Evolutionary conservation across 768 basidiomycete genomes (phyloP), one percentile per base, ranked within the genome.

Genomic region (Russula virescens): DNA sequence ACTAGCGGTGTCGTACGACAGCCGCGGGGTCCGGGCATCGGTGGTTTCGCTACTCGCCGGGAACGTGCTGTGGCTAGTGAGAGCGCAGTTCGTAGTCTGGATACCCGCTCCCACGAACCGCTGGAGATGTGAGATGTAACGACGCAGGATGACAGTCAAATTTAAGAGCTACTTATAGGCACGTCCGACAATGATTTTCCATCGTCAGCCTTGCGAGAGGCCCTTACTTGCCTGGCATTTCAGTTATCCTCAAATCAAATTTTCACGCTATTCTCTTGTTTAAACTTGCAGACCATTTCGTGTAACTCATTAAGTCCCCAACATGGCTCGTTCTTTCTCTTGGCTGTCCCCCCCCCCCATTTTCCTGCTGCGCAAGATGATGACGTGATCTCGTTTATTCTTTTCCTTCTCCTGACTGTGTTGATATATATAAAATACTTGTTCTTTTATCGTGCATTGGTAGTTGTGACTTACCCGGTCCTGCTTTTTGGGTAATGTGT

Each of bases 21-120:
- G 75, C 91, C 91, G 8, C 86, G 92, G 56, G 91, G 91, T 19
- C 91, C 91, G 57, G 89, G 89, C 47, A 76, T 79, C 0, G 80
- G 83, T 52, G 90, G 90, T n/a, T 93, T 94, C 70, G 81, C 79
- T 38, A 77, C 78, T 68, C 80, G 91, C 66, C 68, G 80, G 67
- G 71, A 72, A 59, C 72, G 77, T 54, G 71, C 64, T 61, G 55
- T 68, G 58, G 76, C 75, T n/a, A 70, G 71, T 60, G 86, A 87
- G 73, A 86, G 82, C 68, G 80, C 80, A 70, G 71, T 78, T 52
- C 65, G 61, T 48, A 88, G 86, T 74, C 82, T 93, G 69, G 91
- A 94, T 72, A 83, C 89, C 69, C 84, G 87, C 75, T 89, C 89
- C 66, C 88, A 91, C 77, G 89, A 94, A 78, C 89, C 89, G 45